phyloP scores from a whole-genome alignment of 805 yeast genomes.

The Millerozyma miso region DNA sequence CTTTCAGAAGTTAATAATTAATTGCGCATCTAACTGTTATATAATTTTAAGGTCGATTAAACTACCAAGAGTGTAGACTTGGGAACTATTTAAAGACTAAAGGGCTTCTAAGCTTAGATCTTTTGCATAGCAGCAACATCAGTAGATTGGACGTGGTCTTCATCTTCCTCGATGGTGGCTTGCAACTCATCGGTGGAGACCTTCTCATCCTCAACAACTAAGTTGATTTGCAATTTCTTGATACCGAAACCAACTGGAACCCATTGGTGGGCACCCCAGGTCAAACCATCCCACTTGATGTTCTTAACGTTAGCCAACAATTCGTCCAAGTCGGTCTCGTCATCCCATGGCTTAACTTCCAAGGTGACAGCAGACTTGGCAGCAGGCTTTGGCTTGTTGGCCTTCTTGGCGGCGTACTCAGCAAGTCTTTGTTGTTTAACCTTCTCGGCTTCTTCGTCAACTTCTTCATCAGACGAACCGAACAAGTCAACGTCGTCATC shows the following conservation, averaged over 20 bases:
- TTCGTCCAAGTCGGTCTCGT: slow-evolving; percentile 93
- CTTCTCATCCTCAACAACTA: slow-evolving; percentile 95
- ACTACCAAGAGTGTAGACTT: not conserved
- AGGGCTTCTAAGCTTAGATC: slow-evolving; percentile 51
- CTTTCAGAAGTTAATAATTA: not conserved
- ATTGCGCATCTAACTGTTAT: not conserved
- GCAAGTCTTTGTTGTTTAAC: slow-evolving; percentile 97
- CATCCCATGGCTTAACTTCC: slow-evolving; percentile 99
- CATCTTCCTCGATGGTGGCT: slow-evolving; percentile 76
- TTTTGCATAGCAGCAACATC: slow-evolving; percentile 98
- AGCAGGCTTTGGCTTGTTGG: slow-evolving; percentile 96
- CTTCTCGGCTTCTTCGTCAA: slow-evolving; percentile 95
- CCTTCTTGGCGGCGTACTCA: slow-evolving; percentile 96
- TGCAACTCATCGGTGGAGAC: slow-evolving; percentile 91
- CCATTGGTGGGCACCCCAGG: slow-evolving; percentile 97
- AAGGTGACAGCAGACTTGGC: slow-evolving; percentile 96
- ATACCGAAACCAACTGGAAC: slow-evolving; percentile 99
- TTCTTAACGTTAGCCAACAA: slow-evolving; percentile 82
- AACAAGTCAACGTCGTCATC: slow-evolving; percentile 91
- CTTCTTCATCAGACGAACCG: slow-evolving; percentile 92
- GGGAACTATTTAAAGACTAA: not conserved
- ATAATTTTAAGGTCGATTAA: not conserved
- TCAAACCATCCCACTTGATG: slow-evolving; percentile 86
- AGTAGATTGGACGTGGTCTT: slow-evolving; percentile 99
- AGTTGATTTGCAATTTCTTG: slow-evolving; percentile 97